phyloP scores from a whole-genome alignment of 1,139 yeast genomes.

The Yamadazyma oceani region DNA sequence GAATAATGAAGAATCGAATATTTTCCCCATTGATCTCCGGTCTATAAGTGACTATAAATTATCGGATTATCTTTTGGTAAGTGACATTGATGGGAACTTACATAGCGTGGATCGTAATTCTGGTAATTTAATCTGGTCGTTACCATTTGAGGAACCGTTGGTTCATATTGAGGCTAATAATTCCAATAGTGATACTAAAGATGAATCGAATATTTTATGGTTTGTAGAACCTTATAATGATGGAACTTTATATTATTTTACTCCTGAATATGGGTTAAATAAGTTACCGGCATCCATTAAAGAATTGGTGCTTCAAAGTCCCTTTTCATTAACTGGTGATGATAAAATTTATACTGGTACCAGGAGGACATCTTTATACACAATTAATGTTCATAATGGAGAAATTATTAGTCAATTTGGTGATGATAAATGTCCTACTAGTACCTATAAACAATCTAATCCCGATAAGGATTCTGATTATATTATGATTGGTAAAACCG shows the following conservation, averaged over 20 bases:
- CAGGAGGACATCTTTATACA: conserved; percentile 71
- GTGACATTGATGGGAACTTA: conserved; percentile 86
- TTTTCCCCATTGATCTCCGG: conserved; percentile 38
- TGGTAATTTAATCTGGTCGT: conserved; percentile 79
- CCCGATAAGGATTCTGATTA: conserved; percentile 21
- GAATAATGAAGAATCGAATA: conserved; percentile 3
- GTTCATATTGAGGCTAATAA: conserved; percentile 44
- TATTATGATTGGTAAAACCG: conserved; percentile 53
- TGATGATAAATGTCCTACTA: conserved; percentile 28
- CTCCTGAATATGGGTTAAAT: conserved; percentile 74
- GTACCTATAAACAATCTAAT: conserved; percentile 7
- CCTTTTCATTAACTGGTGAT: conserved; percentile 76
- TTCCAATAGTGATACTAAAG: conserved; percentile 13
- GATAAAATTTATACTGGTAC: conserved; percentile 90
- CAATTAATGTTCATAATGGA: conserved; percentile 76
- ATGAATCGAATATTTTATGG: conserved; percentile 53
- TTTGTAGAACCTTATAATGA: conserved; percentile 89
- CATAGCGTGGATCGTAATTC: conserved; percentile 79
- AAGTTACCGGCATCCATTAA: conserved; percentile 80
- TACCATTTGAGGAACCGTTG: conserved; percentile 54
- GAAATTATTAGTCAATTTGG: conserved; percentile 76
- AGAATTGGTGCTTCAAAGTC: conserved; percentile 79
- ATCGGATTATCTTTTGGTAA: conserved; percentile 62
- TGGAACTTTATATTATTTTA: conserved; percentile 84
- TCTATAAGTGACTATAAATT: conserved; percentile 56